Evolutionary conservation across 2,329 filamentous ascomycete species (phyloP).

Genomic region (Akanthomyces uredinophilus): DNA sequence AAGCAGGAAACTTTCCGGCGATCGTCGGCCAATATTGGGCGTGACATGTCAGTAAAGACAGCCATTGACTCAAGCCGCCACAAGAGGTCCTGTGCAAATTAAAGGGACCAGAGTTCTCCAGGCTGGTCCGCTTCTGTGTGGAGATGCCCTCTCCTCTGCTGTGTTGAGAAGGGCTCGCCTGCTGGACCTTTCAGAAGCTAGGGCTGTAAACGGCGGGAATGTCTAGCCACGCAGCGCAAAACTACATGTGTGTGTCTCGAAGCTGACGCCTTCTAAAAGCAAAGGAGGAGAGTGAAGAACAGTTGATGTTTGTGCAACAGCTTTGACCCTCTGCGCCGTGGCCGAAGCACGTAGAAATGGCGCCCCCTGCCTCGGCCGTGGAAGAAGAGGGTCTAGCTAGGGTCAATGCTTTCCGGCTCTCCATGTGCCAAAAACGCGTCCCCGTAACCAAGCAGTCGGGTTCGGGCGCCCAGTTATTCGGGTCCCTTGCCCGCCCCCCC

Average conservation of each 20-base stretch:
- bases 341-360: background rate
- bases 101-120: background rate
- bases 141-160: background rate
- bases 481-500: background rate
- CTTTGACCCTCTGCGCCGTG: too few species aligned
- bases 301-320: background rate
- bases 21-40: background rate
- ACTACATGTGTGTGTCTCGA: background rate
- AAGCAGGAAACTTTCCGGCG: background rate
- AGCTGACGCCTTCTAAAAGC: too few species aligned
- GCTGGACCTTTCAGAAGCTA: background rate
- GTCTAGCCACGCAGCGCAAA: too few species aligned
- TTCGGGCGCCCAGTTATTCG: conserved; percentile 11
- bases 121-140: conserved; percentile 3
- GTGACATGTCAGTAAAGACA: background rate
- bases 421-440: conserved; percentile 10
- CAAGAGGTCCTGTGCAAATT: background rate
- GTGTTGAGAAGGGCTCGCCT: background rate
- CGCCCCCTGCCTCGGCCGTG: background rate
- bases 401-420: conserved; percentile 4
- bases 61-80: background rate
- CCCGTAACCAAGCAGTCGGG: conserved; percentile 12
- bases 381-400: background rate
- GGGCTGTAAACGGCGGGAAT: background rate
- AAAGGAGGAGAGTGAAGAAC: background rate